Base-by-base conservation (phyloP, 805 yeast species). In the Lipomyces mesembrius region DNA sequence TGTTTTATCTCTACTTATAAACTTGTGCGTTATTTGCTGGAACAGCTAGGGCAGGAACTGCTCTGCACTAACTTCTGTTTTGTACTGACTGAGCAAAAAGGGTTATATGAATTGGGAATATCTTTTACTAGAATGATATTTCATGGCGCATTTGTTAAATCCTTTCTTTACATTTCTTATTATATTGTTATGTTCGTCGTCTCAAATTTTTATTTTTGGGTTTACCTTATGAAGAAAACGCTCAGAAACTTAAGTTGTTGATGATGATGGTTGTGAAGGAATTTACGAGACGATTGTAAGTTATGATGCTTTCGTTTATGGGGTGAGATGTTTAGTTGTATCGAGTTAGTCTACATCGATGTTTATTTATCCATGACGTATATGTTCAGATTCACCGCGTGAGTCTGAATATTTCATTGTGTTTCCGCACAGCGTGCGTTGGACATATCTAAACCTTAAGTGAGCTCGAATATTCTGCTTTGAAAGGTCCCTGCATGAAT, bases 111-210 rank as follows among this genome's bases (percentile, higher is more conserved):
- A 43, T 43, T n/a, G 49, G 20, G n/a, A 43, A n/a, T 17, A 43
- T 6, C 49, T 43, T 17, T 43, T 43, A 37, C 49, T 43, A 43
- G 49, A 43, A n/a, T 17, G 20, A 43, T 43, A 43, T 55, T 11
- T 61, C 37, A 20, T 49, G 46, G 55, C 46, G 52, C 25, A 27
- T 54, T 51, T 14, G 11, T 17, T 62, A 17, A 22, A 7, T 27
- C 51, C 49, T 35, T 49, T 62, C 32, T 49, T 49, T 25, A 61
- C 32, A 27, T 43, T n/a, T 60, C 46, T 25, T 35, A 43, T 51
- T 52, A 17, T 51, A 27, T 17, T 11, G 35, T 22, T 57, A 9
- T 35, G 60, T 37, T n/a, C 6, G 22, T 43, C 49, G 20, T 43
- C 49, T 43, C 49, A 17, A 43, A 43, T 17, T 17, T 6, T 22